Evolutionary conservation across 768 basidiomycete species (phyloP).

Genomic region (Gloeopeniophorella convolvens): DNA sequence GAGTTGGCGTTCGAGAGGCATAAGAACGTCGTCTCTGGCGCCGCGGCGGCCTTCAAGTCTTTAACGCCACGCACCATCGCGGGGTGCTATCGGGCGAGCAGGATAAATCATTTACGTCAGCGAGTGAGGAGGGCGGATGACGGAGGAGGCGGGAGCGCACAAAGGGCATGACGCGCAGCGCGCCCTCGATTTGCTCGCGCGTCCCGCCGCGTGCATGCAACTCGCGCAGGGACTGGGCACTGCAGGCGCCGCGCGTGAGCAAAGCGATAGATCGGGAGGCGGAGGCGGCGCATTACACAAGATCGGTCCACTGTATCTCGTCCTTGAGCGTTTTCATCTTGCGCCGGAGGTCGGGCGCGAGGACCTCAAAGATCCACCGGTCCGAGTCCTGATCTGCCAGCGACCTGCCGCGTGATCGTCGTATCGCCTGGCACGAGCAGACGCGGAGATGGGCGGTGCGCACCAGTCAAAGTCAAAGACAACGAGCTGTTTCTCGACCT

Average conservation of each 20-base stretch:
- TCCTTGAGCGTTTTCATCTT: slow-evolving; percentile 65
- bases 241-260: slow-evolving; percentile 24
- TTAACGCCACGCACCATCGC: slow-evolving; percentile 92
- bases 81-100: slow-evolving; percentile 75
- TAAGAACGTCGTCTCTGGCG: slow-evolving; percentile 71
- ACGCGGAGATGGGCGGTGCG: slow-evolving; percentile 5
- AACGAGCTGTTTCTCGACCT: slow-evolving; percentile 56
- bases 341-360: slow-evolving; percentile 77
- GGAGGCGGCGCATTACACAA: slow-evolving; percentile 88
- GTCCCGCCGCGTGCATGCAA: slow-evolving; percentile 64
- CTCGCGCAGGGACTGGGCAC: slow-evolving; percentile 65
- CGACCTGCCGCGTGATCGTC: slow-evolving; percentile 46
- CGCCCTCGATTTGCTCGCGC: slow-evolving; percentile 65
- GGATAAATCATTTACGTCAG: no score
- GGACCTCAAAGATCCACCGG: slow-evolving; percentile 85
- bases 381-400: slow-evolving; percentile 96
- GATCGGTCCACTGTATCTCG: slow-evolving; percentile 84
- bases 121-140: not conserved
- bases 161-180: slow-evolving; percentile 80
- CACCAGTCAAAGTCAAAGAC: slow-evolving; percentile 98
- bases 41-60: slow-evolving; percentile 55
- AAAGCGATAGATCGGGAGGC: no score
- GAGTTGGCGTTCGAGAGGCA: slow-evolving; percentile 93
- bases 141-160: slow-evolving; percentile 39
- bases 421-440: no score